Base-by-base conservation (phyloP, 371 early-diverging fungal genomes). In the Circinella umbellata region DNA sequence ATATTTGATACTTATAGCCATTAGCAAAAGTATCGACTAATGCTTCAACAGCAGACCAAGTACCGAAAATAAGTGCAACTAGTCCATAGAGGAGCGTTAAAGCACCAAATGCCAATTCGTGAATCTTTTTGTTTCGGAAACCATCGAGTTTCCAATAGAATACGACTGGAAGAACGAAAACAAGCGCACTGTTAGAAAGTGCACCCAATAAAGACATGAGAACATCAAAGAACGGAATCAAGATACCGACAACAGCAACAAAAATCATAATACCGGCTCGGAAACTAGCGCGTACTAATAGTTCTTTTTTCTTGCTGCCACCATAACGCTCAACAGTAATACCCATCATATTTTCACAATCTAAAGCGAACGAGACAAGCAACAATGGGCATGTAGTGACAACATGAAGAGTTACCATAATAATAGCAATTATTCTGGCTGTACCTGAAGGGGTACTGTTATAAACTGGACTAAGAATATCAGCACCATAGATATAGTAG, bases 151-250 rank as follows among this genome's bases (percentile, higher is more conserved):
- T 86, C 38, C 91, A 74, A 75, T 95, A 92, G 73, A 90, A 94
- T 10, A 90, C 69, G 17, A 94, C 84, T 3, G 96, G 96, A 71
- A 95, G 86, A 14, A 95, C 89, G 74, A 95, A 95, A 38, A 94
- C 91, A 42, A 93, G 81, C 73, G 89, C 78, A 66, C 91, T 91
- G 60, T 90, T 92, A 20, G 91, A 85, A 54, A 95, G 74, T 4
- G 94, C 91, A 42, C 96, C 96, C 38, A 96, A 69, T 27, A 96
- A 78, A 8, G 92, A 86, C 91, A 95, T 92, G 60, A 94, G 82
- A 69, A 90, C 86, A 59, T 88, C 89, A 77, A 96, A 94, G 78
- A 87, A 90, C n/a, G 95, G 93, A 11, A 96, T 83, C 62, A 85
- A 76, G 67, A 92, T 76, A 3, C 94, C 93, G 68, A 91, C 73